phyloP scores from a whole-genome alignment of 345 rosid genomes.

The Citrus mangshanensis region DNA sequence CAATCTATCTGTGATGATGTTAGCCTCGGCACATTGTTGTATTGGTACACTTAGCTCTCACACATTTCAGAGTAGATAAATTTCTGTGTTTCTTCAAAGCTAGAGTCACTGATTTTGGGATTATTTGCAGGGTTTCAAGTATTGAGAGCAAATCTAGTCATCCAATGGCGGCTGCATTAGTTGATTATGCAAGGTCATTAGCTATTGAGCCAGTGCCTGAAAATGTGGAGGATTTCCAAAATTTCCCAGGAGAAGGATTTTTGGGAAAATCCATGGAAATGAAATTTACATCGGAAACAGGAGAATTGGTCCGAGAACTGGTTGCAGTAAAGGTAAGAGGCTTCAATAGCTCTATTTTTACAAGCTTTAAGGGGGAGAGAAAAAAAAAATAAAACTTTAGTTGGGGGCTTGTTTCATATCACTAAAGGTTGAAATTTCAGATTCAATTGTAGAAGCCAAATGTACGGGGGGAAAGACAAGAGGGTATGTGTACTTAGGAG shows the following conservation, averaged over 20 bases:
- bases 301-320: slow-evolving; percentile 64
- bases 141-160: slow-evolving; percentile 91
- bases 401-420: neutral
- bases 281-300: slow-evolving; percentile 65
- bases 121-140: slow-evolving; percentile 74
- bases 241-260: slow-evolving; percentile 90
- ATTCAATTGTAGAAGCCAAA: slow-evolving; percentile 30
- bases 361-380: neutral
- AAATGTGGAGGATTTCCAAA: slow-evolving; percentile 56
- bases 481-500: slow-evolving; percentile 59
- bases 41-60: slow-evolving; percentile 39
- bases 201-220: slow-evolving; percentile 72
- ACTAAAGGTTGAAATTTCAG: slow-evolving; percentile 12
- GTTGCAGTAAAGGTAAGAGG: slow-evolving; percentile 47
- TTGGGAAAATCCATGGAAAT: slow-evolving; percentile 68
- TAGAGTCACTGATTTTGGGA: neutral
- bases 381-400: too few relatives aligned
- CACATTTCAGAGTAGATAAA: too few relatives aligned
- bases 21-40: slow-evolving; percentile 43
- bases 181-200: slow-evolving; percentile 52
- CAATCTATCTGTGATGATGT: slow-evolving; percentile 41
- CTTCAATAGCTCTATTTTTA: too few relatives aligned
- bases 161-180: slow-evolving; percentile 80
- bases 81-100: too few relatives aligned
- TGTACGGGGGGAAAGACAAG: slow-evolving; percentile 45